Evolutionary conservation across 2,329 filamentous ascomycete species (phyloP), one percentile per base, ranked within the genome.

Genomic region (Nemania sp.): DNA sequence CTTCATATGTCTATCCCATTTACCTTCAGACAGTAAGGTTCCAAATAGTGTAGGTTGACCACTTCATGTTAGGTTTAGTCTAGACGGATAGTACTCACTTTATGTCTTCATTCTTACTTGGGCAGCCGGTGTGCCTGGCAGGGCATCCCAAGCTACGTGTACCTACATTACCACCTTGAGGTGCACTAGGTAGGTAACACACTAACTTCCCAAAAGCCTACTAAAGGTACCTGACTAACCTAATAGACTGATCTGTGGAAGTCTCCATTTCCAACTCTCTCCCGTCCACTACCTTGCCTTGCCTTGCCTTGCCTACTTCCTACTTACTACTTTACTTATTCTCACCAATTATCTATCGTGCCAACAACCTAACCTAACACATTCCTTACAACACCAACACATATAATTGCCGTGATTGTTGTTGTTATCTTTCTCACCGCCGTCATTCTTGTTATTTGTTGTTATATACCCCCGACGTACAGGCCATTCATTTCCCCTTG

Each of bases 181-280:
- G n/a, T n/a, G n/a, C n/a, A n/a, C n/a, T n/a, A n/a, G n/a, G n/a
- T n/a, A n/a, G n/a, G n/a, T n/a, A n/a, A n/a, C n/a, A n/a, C n/a
- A n/a, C n/a, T n/a, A n/a, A n/a, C n/a, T n/a, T n/a, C n/a, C n/a
- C n/a, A n/a, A n/a, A n/a, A n/a, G n/a, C n/a, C n/a, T n/a, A n/a
- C n/a, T n/a, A n/a, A n/a, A n/a, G n/a, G n/a, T n/a, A n/a, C n/a
- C n/a, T n/a, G n/a, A n/a, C n/a, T n/a, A n/a, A 34, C 45, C 39
- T 48, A 60, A 56, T 43, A 53, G 48, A 53, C 50, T 57, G 3
- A 7, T 29, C 7, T 29, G 25, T 29, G 25, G 4, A 29, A 29
- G 61, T 40, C 39, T 61, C 60, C 61, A 63, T 63, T 63, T 63
- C 61, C 61, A 63, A 55, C 54, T 52, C 49, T 58, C 57, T 53